phyloP scores from a whole-genome alignment of 2,329 filamentous ascomycete species.

The Fusarium annulatum region DNA sequence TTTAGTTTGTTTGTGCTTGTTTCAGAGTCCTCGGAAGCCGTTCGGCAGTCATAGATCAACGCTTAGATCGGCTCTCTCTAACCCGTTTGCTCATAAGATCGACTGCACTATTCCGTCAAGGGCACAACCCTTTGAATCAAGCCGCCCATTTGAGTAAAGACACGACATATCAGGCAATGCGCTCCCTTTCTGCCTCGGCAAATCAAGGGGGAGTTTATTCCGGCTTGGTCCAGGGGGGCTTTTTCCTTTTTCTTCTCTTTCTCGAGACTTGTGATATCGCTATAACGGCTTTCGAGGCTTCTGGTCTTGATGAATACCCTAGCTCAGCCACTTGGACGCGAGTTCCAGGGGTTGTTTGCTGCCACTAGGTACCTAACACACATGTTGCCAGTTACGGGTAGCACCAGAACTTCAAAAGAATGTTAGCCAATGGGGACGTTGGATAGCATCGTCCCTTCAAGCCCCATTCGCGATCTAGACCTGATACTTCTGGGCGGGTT shows the following conservation, averaged over 20 bases:
- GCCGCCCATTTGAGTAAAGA: constrained; percentile 23
- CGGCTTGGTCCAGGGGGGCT: background rate
- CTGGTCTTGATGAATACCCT: background rate
- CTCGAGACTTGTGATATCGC: background rate
- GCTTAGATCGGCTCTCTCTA: constrained; percentile 25
- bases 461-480: constrained; percentile 9
- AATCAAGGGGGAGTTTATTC: constrained; percentile 4
- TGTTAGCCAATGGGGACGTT: constrained; percentile 26
- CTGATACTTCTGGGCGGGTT: background rate
- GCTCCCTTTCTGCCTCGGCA: constrained; percentile 22
- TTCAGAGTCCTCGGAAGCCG: constrained; percentile 4
- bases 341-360: background rate
- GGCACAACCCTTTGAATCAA: constrained; percentile 26
- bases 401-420: constrained; percentile 15
- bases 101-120: constrained; percentile 32
- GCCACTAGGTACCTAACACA: background rate
- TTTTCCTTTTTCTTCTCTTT: background rate
- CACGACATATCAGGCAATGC: constrained; percentile 18
- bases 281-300: background rate
- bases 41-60: constrained; percentile 26
- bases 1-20: background rate
- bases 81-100: constrained; percentile 26
- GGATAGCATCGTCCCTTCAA: background rate
- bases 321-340: constrained; percentile 9
- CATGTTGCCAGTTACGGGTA: background rate